phyloP scores from a whole-genome alignment of 1,284 basidiomycete genomes.

The Ceratobasidium sp. region DNA sequence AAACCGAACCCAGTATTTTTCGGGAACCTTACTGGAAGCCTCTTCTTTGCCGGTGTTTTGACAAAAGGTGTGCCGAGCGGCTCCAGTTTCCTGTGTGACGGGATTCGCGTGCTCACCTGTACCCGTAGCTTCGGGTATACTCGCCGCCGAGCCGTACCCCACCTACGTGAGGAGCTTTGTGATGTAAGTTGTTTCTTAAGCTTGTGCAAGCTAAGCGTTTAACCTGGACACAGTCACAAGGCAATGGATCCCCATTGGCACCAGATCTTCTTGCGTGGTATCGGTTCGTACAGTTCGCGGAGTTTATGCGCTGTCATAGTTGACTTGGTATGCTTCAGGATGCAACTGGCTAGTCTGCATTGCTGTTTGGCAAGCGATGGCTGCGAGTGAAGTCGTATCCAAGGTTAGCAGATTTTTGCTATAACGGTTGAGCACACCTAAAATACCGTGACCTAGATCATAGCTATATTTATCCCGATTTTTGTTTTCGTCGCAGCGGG shows the following conservation, averaged over 20 bases:
- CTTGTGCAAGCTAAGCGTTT: neutral
- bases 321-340: slow-evolving; percentile 48
- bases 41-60: slow-evolving; percentile 76
- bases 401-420: slow-evolving; percentile 61
- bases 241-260: slow-evolving; percentile 73
- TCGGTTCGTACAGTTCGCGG: slow-evolving; percentile 55
- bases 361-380: slow-evolving; percentile 84
- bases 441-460: slow-evolving; percentile 57
- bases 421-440: neutral
- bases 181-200: slow-evolving; percentile 58
- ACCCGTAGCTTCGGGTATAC: slow-evolving; percentile 64
- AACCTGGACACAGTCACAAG: slow-evolving; percentile 61
- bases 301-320: neutral
- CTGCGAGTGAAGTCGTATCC: slow-evolving; percentile 74
- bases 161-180: slow-evolving; percentile 65
- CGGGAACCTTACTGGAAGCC: slow-evolving; percentile 75
- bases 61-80: slow-evolving; percentile 65
- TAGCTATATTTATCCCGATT: slow-evolving; percentile 79
- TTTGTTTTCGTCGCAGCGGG: slow-evolving; percentile 79
- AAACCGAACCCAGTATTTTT: slow-evolving; percentile 63
- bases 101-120: slow-evolving; percentile 17
- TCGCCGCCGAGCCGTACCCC: slow-evolving; percentile 68
- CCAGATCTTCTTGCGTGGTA: slow-evolving; percentile 78
- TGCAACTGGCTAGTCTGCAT: slow-evolving; percentile 83
- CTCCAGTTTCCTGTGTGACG: slow-evolving; percentile 9